Percentiles rank a stretch among this genome's conserved stretches.
Conservation (phyloP, 2,329 filamentous ascomycete species). For the Cladophialophora immunda region DNA sequence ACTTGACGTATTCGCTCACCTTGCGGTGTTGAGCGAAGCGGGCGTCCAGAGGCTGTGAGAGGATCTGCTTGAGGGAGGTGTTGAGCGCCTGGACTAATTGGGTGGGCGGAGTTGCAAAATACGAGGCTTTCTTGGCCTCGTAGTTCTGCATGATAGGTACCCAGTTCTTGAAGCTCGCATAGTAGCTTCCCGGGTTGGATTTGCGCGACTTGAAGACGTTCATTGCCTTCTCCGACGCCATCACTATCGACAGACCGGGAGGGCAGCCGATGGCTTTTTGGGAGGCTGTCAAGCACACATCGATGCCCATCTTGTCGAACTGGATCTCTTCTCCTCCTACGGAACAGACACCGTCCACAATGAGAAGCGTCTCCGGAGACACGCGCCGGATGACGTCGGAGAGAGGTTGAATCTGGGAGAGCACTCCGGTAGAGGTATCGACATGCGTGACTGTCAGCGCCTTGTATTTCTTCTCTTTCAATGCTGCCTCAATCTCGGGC, state of each 20-base stretch:
- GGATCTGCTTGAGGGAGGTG: conserved; percentile 85
- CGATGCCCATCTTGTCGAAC: conserved; percentile 93
- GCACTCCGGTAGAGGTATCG: conserved; percentile 94
- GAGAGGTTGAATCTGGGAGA: conserved; percentile 87
- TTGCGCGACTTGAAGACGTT: conserved; percentile 81
- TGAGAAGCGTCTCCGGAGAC: conserved; percentile 87
- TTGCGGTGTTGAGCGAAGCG: conserved; percentile 83
- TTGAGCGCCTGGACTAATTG: conserved; percentile 93
- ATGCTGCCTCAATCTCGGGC: conserved; percentile 84
- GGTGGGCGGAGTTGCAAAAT: conserved; percentile 95
- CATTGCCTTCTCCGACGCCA: conserved; percentile 90
- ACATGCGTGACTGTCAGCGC: conserved; percentile 94
- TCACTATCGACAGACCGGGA: conserved; percentile 90
- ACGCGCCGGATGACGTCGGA: conserved; percentile 84
- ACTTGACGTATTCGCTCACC: conserved; percentile 85
- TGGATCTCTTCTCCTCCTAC: conserved; percentile 95
- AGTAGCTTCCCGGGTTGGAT: conserved; percentile 85
- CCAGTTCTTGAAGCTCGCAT: conserved; percentile 98
- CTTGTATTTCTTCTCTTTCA: conserved; percentile 94
- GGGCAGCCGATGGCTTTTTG: conserved; percentile 98
- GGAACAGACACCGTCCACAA: conserved; percentile 97
- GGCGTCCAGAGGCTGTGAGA: conserved; percentile 79
- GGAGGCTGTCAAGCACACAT: conserved; percentile 90
- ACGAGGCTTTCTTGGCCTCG: conserved; percentile 95
- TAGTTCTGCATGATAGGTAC: conserved; percentile 99